phyloP scores from a whole-genome alignment of 2,329 filamentous ascomycete species.

The Botrytis pseudocinerea region DNA sequence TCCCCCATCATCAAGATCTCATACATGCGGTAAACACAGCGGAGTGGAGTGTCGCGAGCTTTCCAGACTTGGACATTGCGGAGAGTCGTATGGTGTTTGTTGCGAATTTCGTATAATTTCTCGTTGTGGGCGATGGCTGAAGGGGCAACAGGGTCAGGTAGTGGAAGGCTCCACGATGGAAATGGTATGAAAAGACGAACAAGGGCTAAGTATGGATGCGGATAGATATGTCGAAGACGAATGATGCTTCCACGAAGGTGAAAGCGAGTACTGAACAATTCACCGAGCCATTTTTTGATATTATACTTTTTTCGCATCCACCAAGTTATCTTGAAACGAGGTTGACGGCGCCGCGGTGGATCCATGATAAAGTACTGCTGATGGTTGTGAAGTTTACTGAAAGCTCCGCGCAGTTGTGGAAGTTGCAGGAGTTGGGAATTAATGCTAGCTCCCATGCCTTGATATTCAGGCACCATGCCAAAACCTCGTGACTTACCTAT shows the following conservation, averaged over 20 bases:
- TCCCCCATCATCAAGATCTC: not conserved
- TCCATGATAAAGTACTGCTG: not conserved
- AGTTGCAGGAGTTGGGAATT: not conserved
- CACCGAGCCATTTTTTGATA: not conserved
- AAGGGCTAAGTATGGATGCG: not conserved
- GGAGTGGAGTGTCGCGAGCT: slow-evolving; percentile 7
- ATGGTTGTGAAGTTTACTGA: not conserved
- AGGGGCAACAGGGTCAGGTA: not conserved
- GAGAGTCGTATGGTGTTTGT: not conserved
- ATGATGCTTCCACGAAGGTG: not conserved
- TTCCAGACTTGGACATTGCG: not conserved
- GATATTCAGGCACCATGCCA: fast-evolving
- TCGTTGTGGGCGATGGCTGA: not conserved
- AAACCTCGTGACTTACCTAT: not conserved
- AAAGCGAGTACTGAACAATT: not conserved
- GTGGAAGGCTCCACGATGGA: not conserved
- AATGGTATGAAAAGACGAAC: not conserved
- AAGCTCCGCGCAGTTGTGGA: not conserved
- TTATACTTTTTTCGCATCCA: not conserved
- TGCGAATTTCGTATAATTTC: not conserved
- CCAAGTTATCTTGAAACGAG: not conserved
- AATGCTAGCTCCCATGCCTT: not conserved
- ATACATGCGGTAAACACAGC: slow-evolving; percentile 8
- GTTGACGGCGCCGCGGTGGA: not conserved
- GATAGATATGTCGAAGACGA: not conserved